Percentiles rank a stretch among this genome's conserved stretches.
Evolutionary conservation across 148 eudicot genomes (phyloP).

Genomic region (Dianthus caryophyllus): DNA sequence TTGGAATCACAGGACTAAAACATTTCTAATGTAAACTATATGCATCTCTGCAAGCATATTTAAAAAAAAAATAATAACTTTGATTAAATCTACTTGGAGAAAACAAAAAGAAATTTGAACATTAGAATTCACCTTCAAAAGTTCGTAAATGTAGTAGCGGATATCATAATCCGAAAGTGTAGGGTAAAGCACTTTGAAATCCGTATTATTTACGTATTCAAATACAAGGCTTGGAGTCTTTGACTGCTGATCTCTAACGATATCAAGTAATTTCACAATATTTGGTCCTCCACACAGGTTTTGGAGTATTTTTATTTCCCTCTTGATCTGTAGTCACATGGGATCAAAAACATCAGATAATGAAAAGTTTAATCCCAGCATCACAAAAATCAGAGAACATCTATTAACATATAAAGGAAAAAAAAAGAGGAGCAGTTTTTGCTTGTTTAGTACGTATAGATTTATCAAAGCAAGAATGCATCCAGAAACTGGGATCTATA

Average conservation of each 20-base stretch:
- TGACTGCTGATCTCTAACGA: slow-evolving; percentile 86
- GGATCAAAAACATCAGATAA: not conserved
- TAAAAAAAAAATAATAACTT: too few species aligned
- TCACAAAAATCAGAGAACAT: not conserved
- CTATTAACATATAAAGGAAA: not conserved
- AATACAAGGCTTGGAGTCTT: slow-evolving; percentile 86
- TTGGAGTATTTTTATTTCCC: slow-evolving; percentile 89
- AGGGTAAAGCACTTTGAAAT: slow-evolving; percentile 87
- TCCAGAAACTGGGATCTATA: too few species aligned
- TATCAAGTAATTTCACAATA: slow-evolving; percentile 81
- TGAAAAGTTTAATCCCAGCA: not conserved
- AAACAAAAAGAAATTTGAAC: not conserved
- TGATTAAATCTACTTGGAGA: too few species aligned
- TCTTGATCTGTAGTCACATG: slow-evolving; percentile 64
- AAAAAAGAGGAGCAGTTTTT: not conserved
- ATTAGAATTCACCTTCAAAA: slow-evolving; percentile 56
- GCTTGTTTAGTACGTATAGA: too few species aligned
- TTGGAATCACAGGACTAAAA: too few species aligned
- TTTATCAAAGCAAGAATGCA: too few species aligned
- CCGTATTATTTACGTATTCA: slow-evolving; percentile 86
- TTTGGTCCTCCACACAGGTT: slow-evolving; percentile 93
- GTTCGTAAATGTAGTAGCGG: slow-evolving; percentile 84
- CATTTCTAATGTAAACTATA: too few species aligned
- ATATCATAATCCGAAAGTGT: slow-evolving; percentile 78
- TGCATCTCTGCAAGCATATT: too few species aligned